phyloP scores from a whole-genome alignment of 176 grass and related monocot species.

The Avena insularis region DNA sequence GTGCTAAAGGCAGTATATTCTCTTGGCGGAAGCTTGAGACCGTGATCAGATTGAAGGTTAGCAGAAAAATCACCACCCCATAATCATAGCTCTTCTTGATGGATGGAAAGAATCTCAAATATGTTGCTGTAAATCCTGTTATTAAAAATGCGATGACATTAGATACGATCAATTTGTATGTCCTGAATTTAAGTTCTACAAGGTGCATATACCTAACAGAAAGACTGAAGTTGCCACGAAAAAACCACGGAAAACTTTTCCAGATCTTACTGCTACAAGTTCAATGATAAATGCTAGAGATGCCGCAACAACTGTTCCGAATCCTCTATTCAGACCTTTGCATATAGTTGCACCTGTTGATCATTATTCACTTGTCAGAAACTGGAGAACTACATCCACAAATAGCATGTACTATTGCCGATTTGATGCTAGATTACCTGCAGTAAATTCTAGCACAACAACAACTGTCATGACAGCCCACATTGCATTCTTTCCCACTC shows the following conservation, averaged over 20 bases:
- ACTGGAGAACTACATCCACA: background rate
- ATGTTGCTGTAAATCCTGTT: conserved; percentile 81
- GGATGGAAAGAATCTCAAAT: conserved; percentile 82
- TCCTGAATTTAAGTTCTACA: background rate
- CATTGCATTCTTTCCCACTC: conserved; percentile 85
- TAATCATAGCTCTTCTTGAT: conserved; percentile 98
- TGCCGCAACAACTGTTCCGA: conserved; percentile 78
- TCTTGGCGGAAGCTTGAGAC: conserved; percentile 86
- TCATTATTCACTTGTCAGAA: conserved; percentile 6
- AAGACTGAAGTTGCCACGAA: conserved; percentile 86
- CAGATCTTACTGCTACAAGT: conserved; percentile 66
- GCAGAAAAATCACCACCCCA: conserved; percentile 85
- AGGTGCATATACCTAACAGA: conserved; percentile 65
- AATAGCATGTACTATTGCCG: background rate
- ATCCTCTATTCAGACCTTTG: conserved; percentile 96
- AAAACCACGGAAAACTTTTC: conserved; percentile 56
- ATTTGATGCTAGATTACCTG: conserved; percentile 54
- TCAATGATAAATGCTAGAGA: conserved; percentile 90
- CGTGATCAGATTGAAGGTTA: conserved; percentile 96
- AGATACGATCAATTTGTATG: background rate
- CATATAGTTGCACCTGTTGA: conserved; percentile 79
- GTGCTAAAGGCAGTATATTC: conserved; percentile 65
- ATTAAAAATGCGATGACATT: conserved; percentile 8
- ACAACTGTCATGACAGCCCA: conserved; percentile 98
- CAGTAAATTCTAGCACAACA: conserved; percentile 94